Evolutionary conservation across 768 basidiomycete species (phyloP), one percentile per base, ranked within the genome.

Genomic region (Agrocybe praecox): DNA sequence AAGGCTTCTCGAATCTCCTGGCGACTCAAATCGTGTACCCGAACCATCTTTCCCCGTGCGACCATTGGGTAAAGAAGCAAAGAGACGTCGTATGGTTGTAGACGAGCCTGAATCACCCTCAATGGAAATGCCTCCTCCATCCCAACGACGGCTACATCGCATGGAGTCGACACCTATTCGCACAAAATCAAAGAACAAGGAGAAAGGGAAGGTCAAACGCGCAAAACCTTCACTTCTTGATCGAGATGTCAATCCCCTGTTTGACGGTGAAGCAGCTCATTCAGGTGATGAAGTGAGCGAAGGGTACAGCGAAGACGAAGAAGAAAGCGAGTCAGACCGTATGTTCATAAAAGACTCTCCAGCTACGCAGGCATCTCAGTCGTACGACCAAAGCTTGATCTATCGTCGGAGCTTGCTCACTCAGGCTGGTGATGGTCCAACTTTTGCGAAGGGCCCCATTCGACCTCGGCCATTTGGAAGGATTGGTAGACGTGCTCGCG

Each of bases 281-380:
- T 94, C 93, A 9, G 92, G 91, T 18, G 90, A 91, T 55, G 92
- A 94, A 64, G 76, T 78, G 53, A 88, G 87, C 62, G 80, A 77
- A 53, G 90, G 89, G 32, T 76, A 73, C 32, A 78, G 73, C 62
- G 82, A 78, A 58, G 80, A 83, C 36, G 79, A 82, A 22, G 76
- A 73, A 23, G 88, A 88, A 64, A 81, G 77, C 65, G 90, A 89
- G 64, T 84, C 82, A 32, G 91, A 94, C 65, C 74, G 80, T 46
- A 74, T 69, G 59, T 94, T 94, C 71, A 69, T 92, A 32, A 77
- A 83, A 57, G 81, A 87, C 46, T 70, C 83, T 17, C 78, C 84
- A 2, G 76, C 82, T 53, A 92, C 91, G 10, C 92, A 93, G 67
- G 76, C 76, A 32, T 82, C 88, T 18, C 77, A 82, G 21, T 87